Evolutionary conservation across 202 grass and related monocot species (phyloP).

Genomic region (Setaria viridis): DNA sequence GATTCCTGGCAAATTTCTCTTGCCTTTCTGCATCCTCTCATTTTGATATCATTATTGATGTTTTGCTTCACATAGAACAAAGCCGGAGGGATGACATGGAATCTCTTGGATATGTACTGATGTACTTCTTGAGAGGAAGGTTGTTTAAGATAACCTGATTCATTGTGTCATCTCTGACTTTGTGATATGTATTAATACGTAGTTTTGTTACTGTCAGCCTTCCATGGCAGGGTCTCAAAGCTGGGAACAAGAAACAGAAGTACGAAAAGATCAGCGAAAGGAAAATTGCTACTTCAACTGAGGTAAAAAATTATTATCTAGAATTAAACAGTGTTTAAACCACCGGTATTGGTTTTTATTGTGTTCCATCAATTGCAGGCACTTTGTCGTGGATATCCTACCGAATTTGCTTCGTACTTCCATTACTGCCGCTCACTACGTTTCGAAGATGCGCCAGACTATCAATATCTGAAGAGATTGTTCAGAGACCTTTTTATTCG

Average conservation of each 20-base stretch:
- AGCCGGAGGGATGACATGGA: slow-evolving; percentile 91
- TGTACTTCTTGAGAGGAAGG: slow-evolving; percentile 97
- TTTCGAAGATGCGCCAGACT: slow-evolving; percentile 90
- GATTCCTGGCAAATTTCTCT: slow-evolving; percentile 14
- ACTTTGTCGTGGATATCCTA: slow-evolving; percentile 84
- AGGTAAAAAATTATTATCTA: slow-evolving; percentile 52
- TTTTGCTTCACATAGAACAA: slow-evolving; percentile 65
- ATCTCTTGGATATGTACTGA: slow-evolving; percentile 90
- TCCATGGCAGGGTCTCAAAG: slow-evolving; percentile 98
- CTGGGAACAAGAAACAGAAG: slow-evolving; percentile 96
- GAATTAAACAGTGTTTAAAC: background rate
- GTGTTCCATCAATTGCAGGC: slow-evolving; percentile 55
- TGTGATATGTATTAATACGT: slow-evolving; percentile 12
- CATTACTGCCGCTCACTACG: slow-evolving; percentile 95
- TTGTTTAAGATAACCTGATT: slow-evolving; percentile 46
- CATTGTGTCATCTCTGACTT: background rate
- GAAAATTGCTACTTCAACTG: slow-evolving; percentile 91
- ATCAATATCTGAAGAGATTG: slow-evolving; percentile 91
- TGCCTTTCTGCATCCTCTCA: background rate
- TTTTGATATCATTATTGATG: slow-evolving; percentile 30
- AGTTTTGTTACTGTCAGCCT: slow-evolving; percentile 62
- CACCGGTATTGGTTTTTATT: slow-evolving; percentile 10
- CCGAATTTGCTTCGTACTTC: slow-evolving; percentile 92
- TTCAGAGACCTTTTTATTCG: slow-evolving; percentile 97
- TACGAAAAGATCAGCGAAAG: slow-evolving; percentile 97